These are phyloP conservation scores for Fraxinus ornus DNA, from an alignment of 305 asterid species.

Conservation along the genomic window DNA sequence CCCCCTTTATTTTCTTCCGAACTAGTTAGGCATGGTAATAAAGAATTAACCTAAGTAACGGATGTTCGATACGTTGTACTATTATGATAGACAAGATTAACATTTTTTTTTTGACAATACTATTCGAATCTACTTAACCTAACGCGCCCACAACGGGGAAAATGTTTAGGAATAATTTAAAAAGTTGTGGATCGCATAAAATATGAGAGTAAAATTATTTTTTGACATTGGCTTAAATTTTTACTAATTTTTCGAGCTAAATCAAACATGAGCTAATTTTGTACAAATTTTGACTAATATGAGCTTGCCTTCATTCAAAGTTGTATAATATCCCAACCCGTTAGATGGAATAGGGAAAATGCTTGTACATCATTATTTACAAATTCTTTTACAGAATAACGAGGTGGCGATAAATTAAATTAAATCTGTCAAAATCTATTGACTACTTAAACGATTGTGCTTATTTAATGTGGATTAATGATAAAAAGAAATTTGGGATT, in stretches of 20 bases:
- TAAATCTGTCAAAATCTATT: no score
- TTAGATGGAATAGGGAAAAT: neutral
- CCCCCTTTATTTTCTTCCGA: neutral
- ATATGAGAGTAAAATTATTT: no score
- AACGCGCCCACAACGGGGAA: neutral
- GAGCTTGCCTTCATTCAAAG: neutral
- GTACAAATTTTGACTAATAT: neutral
- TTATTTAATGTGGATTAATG: no score
- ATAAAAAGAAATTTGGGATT: no score
- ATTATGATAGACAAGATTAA: neutral
- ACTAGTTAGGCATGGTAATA: neutral
- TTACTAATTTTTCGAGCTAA: neutral
- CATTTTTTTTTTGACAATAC: no score
- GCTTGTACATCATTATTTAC: no score
- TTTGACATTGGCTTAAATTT: neutral
- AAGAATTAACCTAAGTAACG: neutral
- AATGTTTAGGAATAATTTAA: neutral
- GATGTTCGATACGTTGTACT: neutral
- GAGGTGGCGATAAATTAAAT: no score
- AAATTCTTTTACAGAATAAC: no score
- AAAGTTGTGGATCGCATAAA: no score
- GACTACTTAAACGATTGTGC: no score
- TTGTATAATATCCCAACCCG: neutral
- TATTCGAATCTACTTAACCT: neutral
- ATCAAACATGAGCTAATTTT: neutral